Base-by-base conservation (phyloP, 257 asterid genomes). In the Orobanche coerulescens region DNA sequence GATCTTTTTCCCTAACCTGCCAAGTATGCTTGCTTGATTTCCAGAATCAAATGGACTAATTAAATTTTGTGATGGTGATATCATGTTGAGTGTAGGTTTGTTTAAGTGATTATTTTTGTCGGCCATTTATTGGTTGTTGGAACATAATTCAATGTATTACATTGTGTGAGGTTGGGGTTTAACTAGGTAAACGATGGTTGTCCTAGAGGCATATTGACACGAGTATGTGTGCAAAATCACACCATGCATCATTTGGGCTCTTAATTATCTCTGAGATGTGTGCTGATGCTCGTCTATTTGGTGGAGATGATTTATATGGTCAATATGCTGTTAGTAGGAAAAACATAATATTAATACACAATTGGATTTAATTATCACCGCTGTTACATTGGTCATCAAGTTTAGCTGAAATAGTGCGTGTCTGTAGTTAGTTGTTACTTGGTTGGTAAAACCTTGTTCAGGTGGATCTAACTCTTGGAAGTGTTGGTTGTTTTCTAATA, bases 11-110 rank as follows among this genome's bases (percentile, higher is more conserved):
- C 33, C 11, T 34, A 31, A 56, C 64, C 58, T 55, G 18, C 30
- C 37, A 55, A 28, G 43, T 40, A 33, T 67, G 53, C 59, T 68
- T 10, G 26, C 39, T 9, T 67, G 34, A 13, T 58, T 43, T 49
- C 36, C 4, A 13, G 36, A 26, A 24, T 43, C 15, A 14, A 26
- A 15, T 23, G 14, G 15, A 20, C 7, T 14, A 20, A 14, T 33
- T 18, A 33, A 15, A 22, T 48, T 14, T 42, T 67, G 18, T 42
- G 43, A 39, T 22, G n/a, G n/a, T n/a, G n/a, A 1, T 28, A 7
- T 4, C 39, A 15, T 14, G 51, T 34, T 58, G 10, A 60, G 40
- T 50, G 14, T 61, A 49, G 14, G 50, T 31, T 4, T 37, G 6
- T 36, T 33, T 8, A 7, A 60, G 4, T 20, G 10, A 28, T 49